These are phyloP conservation scores for Verticillium tricorpus DNA, from an alignment of 2,329 filamentous ascomycete species.

Conservation along the genomic window DNA sequence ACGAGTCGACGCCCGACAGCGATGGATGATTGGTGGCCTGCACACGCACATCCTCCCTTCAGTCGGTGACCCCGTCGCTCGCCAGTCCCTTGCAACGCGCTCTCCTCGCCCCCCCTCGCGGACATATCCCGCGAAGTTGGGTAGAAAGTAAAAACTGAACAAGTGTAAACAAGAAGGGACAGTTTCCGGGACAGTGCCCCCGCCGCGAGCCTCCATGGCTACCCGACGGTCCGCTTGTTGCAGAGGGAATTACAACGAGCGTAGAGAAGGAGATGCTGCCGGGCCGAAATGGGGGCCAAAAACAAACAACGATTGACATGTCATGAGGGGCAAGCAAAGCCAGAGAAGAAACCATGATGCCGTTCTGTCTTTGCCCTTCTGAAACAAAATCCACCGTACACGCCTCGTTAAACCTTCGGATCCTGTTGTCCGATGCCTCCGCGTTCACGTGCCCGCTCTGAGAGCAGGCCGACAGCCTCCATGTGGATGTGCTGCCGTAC, in stretches of 20 bases:
- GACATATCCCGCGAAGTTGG: not conserved
- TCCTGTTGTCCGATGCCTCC: not conserved
- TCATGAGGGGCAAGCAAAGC: slow-evolving; percentile 18
- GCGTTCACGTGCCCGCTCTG: not conserved
- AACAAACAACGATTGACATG: slow-evolving; percentile 18
- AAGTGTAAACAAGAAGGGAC: slow-evolving; percentile 33
- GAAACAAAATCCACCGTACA: slow-evolving; percentile 1
- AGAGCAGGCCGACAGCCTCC: not conserved
- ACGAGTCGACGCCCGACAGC: not conserved
- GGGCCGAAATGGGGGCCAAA: slow-evolving; percentile 23
- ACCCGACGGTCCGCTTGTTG: slow-evolving; percentile 30
- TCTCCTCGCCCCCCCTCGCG: not conserved
- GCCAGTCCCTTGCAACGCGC: not conserved
- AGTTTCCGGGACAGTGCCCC: slow-evolving; percentile 13
- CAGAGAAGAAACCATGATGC: slow-evolving; percentile 18
- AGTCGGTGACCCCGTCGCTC: not conserved
- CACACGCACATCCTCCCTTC: slow-evolving; percentile 7
- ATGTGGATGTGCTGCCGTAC: too few relatives aligned
- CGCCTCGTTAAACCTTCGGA: not conserved
- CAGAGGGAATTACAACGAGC: slow-evolving; percentile 45
- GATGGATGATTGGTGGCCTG: slow-evolving; percentile 8
- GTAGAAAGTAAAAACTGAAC: slow-evolving; percentile 17
- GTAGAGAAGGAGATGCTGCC: slow-evolving; percentile 33
- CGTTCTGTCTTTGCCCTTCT: slow-evolving; percentile 10
- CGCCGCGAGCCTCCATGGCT: slow-evolving; percentile 24